Evolutionary conservation across 2,329 filamentous ascomycete species (phyloP).

Genomic region (Cytospora leucostoma): DNA sequence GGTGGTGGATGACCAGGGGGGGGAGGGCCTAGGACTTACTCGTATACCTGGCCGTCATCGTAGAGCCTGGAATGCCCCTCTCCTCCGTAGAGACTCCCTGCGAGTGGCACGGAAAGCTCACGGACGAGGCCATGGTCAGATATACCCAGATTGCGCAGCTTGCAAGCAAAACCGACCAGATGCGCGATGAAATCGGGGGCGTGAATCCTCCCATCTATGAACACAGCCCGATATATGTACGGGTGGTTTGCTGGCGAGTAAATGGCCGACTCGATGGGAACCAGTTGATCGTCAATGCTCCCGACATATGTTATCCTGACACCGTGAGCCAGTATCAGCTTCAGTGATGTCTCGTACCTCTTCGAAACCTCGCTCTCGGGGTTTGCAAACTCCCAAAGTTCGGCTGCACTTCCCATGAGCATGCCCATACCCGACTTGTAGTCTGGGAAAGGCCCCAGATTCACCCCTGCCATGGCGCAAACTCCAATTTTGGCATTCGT

Average conservation of each 20-base stretch:
- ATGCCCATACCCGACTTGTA: slow-evolving; percentile 86
- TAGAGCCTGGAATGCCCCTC: slow-evolving; percentile 94
- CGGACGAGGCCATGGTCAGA: slow-evolving; percentile 91
- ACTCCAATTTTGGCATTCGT: slow-evolving; percentile 77
- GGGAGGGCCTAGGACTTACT: slow-evolving; percentile 47
- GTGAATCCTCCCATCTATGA: slow-evolving; percentile 90
- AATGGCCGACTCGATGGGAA: slow-evolving; percentile 90
- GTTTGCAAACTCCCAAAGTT: slow-evolving; percentile 91
- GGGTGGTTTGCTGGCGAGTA: slow-evolving; percentile 86
- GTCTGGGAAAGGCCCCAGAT: slow-evolving; percentile 87
- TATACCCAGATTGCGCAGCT: slow-evolving; percentile 89
- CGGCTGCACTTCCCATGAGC: slow-evolving; percentile 86
- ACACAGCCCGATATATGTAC: slow-evolving; percentile 93
- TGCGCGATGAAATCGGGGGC: slow-evolving; percentile 92
- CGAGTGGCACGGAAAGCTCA: slow-evolving; percentile 84
- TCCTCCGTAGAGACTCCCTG: slow-evolving; percentile 86
- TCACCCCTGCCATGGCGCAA: slow-evolving; percentile 86
- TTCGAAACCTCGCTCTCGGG: slow-evolving; percentile 79
- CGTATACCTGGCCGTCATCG: slow-evolving; percentile 84
- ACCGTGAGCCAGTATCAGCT: slow-evolving; percentile 73
- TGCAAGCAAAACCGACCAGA: slow-evolving; percentile 88
- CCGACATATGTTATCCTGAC: slow-evolving; percentile 85
- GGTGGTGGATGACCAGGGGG: neutral
- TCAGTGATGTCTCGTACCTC: slow-evolving; percentile 75
- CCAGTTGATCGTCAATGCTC: slow-evolving; percentile 95